phyloP scores from a whole-genome alignment of 208 protist species.

The Trichomonas tenax region DNA sequence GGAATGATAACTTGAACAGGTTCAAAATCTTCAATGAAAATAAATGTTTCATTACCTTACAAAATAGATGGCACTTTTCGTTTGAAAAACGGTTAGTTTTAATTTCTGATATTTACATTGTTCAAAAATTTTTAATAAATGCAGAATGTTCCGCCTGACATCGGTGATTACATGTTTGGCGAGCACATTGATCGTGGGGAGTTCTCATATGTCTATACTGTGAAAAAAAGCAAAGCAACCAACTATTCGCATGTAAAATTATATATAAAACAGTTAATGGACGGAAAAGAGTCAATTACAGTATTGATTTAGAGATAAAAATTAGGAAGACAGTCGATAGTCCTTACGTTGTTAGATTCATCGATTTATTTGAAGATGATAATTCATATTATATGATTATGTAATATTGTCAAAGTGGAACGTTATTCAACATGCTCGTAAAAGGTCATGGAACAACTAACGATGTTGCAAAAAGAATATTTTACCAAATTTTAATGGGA shows the following conservation, averaged over 20 bases:
- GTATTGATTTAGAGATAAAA: neutral
- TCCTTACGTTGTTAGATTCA: neutral
- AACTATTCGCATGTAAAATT: neutral
- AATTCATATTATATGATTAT: neutral
- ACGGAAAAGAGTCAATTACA: neutral
- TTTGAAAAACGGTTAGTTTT: too few relatives aligned
- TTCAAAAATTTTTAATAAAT: too few relatives aligned
- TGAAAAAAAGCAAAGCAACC: neutral
- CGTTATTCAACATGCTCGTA: neutral
- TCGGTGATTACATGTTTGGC: neutral
- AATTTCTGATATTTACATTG: too few relatives aligned
- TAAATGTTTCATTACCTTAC: too few relatives aligned
- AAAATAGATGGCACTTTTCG: too few relatives aligned
- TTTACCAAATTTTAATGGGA: neutral
- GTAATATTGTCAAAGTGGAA: neutral
- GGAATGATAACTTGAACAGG: too few relatives aligned
- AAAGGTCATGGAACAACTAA: neutral
- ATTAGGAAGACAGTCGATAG: neutral
- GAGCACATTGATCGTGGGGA: neutral
- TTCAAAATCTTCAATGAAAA: too few relatives aligned
- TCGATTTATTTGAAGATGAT: neutral
- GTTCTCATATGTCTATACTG: neutral
- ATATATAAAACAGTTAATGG: neutral
- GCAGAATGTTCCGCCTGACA: too few relatives aligned
- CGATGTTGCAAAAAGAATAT: neutral